Evolutionary conservation across 1,284 basidiomycete genomes (phyloP).

Genomic region (Phellinidium pouzarii): DNA sequence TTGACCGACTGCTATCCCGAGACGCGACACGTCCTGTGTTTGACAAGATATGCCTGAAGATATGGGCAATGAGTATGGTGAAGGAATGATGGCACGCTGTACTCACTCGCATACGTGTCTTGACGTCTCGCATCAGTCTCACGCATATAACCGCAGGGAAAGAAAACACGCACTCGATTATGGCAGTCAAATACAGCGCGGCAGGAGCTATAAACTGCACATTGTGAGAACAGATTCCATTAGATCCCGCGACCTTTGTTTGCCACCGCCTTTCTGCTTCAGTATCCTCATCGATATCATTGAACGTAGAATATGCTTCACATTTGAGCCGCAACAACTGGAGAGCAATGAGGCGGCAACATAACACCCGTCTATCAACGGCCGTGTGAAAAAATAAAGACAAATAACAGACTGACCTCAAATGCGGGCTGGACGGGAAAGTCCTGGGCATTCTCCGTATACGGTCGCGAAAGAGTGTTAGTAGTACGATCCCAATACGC

Average conservation of each 20-base stretch:
- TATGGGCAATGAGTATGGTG: slow-evolving; percentile 17
- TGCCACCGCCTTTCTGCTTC: slow-evolving; percentile 54
- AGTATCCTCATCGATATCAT: slow-evolving; percentile 72
- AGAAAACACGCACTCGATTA: slow-evolving; percentile 69
- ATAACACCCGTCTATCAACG: background rate
- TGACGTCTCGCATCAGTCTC: slow-evolving; percentile 13
- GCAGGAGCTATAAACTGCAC: slow-evolving; percentile 68
- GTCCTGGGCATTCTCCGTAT: slow-evolving; percentile 40
- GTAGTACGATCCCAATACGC: slow-evolving; percentile 74
- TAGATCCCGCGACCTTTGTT: slow-evolving; percentile 43
- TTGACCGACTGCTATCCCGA: slow-evolving; percentile 74
- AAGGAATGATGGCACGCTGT: slow-evolving; percentile 10
- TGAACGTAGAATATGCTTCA: slow-evolving; percentile 78
- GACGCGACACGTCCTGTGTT: slow-evolving; percentile 79
- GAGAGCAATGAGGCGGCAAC: slow-evolving; percentile 12
- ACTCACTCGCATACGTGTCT: slow-evolving; percentile 83
- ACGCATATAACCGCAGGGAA: slow-evolving; percentile 15
- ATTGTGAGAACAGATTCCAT: slow-evolving; percentile 43
- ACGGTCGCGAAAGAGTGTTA: slow-evolving; percentile 28
- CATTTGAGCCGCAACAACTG: slow-evolving; percentile 77
- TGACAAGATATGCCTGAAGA: slow-evolving; percentile 68
- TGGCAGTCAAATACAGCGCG: slow-evolving; percentile 85
- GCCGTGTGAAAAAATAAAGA: slow-evolving; percentile 7
- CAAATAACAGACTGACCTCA: slow-evolving; percentile 45
- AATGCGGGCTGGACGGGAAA: slow-evolving; percentile 70